A percentile compares a stretch with the other conserved stretches of the same genome.
phyloP scores from a whole-genome alignment of 164 flowering plant genomes.

The Vitis riparia region DNA sequence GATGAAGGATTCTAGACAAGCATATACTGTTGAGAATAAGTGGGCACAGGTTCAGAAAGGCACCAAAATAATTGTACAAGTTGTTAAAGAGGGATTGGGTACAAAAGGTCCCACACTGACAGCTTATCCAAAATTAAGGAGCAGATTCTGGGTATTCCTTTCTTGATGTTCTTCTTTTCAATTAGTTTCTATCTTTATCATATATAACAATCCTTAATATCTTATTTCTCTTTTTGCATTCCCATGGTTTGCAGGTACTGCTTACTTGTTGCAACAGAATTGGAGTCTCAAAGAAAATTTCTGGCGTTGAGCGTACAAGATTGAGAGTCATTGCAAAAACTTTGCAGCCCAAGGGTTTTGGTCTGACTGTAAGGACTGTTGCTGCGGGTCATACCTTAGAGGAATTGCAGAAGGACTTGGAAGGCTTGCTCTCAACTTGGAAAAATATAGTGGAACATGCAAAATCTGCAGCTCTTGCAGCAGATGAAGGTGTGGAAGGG shows the following conservation, averaged over 20 bases:
- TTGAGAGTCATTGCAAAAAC: slow-evolving; percentile 84
- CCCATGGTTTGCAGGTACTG: slow-evolving; percentile 57
- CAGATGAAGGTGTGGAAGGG: slow-evolving; percentile 93
- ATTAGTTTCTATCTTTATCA: not conserved
- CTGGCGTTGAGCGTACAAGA: slow-evolving; percentile 86
- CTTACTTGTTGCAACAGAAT: slow-evolving; percentile 59
- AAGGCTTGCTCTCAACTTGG: slow-evolving; percentile 86
- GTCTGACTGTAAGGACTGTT: slow-evolving; percentile 91
- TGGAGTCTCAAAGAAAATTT: slow-evolving; percentile 84
- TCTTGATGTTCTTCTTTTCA: not conserved
- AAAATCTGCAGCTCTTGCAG: slow-evolving; percentile 89
- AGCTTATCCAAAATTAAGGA: slow-evolving; percentile 80
- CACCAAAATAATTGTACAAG: slow-evolving; percentile 91
- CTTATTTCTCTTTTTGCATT: slow-evolving; percentile 16
- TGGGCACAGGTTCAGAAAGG: slow-evolving; percentile 80
- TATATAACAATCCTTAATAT: not conserved
- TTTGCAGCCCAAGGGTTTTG: slow-evolving; percentile 91
- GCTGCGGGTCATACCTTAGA: slow-evolving; percentile 88
- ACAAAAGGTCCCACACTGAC: slow-evolving; percentile 93
- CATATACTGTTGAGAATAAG: slow-evolving; percentile 31
- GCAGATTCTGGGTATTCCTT: slow-evolving; percentile 90
- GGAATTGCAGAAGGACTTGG: slow-evolving; percentile 87
- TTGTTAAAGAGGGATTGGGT: slow-evolving; percentile 94
- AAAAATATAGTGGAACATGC: slow-evolving; percentile 84
- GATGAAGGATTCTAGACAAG: slow-evolving; percentile 21